phyloP scores from a whole-genome alignment of 306 rosid species.

The Trifolium fragiferum region DNA sequence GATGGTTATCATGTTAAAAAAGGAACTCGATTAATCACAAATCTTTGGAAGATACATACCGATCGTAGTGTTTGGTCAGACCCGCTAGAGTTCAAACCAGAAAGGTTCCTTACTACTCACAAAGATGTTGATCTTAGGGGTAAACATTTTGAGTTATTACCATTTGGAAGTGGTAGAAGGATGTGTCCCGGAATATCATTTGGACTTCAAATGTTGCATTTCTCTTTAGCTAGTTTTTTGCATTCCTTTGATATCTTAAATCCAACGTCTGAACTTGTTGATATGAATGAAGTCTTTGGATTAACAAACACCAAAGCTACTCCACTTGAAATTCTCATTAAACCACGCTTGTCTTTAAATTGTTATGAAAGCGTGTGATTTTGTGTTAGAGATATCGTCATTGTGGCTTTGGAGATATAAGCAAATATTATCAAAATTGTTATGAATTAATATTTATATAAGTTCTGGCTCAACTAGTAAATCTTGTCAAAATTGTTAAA shows the following conservation, averaged over 20 bases:
- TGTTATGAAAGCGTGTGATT: background rate
- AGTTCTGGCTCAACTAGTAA: too few relatives aligned
- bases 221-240: background rate
- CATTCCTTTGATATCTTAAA: background rate
- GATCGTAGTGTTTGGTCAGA: background rate
- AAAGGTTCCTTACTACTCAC: background rate
- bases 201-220: background rate
- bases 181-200: background rate
- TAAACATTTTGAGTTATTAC: background rate
- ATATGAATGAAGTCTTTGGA: background rate
- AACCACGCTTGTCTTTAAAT: background rate
- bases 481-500: too few relatives aligned
- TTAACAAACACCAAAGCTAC: background rate
- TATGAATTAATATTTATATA: too few relatives aligned
- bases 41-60: background rate
- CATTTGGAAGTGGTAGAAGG: constrained; percentile 3
- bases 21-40: background rate
- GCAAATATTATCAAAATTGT: too few relatives aligned
- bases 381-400: too few relatives aligned
- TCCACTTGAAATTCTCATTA: background rate
- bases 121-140: constrained; percentile 3
- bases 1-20: background rate
- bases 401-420: too few relatives aligned
- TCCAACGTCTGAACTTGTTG: background rate
- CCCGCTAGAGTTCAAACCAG: background rate